These are phyloP conservation scores for Phellopilus nigrolimitatus DNA, from an alignment of 1,284 basidiomycete species.

Conservation along the genomic window DNA sequence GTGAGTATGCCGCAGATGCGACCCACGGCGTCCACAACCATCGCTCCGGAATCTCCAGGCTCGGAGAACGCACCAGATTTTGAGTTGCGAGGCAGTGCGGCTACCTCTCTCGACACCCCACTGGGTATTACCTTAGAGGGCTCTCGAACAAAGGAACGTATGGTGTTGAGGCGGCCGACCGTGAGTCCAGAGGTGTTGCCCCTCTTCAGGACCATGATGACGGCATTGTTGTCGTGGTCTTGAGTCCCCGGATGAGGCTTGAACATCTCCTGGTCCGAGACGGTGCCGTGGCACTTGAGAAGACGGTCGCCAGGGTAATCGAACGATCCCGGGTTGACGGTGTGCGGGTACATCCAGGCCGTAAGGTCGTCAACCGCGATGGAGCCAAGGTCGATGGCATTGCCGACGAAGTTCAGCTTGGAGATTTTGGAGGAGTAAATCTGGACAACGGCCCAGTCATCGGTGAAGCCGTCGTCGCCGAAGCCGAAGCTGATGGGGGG, in stretches of 20 bases:
- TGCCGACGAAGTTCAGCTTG: conserved; percentile 26
- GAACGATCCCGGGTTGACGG: conserved; percentile 20
- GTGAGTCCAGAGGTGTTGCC: conserved; percentile 32
- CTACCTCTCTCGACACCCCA: conserved; percentile 26
- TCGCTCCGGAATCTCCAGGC: conserved; percentile 30
- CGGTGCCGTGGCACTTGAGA: conserved; percentile 25
- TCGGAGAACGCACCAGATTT: conserved; percentile 29
- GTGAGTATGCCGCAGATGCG: conserved; percentile 31
- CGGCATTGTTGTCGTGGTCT: conserved; percentile 27
- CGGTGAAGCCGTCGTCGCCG: conserved; percentile 27
- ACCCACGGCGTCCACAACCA: conserved; percentile 29
- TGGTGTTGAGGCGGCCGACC: conserved; percentile 31
- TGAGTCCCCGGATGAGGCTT: conserved; percentile 24
- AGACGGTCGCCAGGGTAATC: conserved; percentile 26
- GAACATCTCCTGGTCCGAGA: conserved; percentile 29
- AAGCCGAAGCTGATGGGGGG: conserved; percentile 26
- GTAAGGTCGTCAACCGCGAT: conserved; percentile 7
- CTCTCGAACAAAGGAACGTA: conserved; percentile 29
- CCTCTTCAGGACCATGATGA: conserved; percentile 32
- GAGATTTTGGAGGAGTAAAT: conserved; percentile 30
- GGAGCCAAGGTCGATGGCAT: conserved; percentile 28
- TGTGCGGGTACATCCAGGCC: conserved; percentile 23
- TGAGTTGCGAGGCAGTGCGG: conserved; percentile 25
- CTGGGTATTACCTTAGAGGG: conserved; percentile 13
- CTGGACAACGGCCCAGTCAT: conserved; percentile 33